phyloP scores from a whole-genome alignment of 192 early-diverging fungal genomes.

The Linderina pennispora region DNA sequence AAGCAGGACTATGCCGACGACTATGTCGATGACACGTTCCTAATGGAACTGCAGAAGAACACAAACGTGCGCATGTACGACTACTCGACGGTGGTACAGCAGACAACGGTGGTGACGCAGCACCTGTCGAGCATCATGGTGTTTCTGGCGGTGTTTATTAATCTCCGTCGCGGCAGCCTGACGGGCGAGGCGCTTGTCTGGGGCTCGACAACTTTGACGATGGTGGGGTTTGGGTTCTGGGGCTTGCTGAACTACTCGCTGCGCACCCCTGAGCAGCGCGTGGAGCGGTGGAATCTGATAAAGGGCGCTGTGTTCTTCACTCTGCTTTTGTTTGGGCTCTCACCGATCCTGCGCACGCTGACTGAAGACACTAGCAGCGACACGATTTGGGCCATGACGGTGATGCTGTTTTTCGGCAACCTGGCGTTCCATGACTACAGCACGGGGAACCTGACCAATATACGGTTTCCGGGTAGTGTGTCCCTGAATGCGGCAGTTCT shows the following conservation, averaged over 20 bases:
- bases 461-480: constrained; percentile 86
- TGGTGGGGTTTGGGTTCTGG: constrained; percentile 68
- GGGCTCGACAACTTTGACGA: constrained; percentile 51
- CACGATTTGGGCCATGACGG: constrained; percentile 90
- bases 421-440: constrained; percentile 87
- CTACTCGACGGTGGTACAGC: constrained; percentile 73
- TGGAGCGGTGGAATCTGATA: constrained; percentile 30
- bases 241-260: constrained; percentile 38
- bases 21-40: constrained; percentile 83
- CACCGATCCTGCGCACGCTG: constrained; percentile 86
- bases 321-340: constrained; percentile 70
- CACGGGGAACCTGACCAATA: constrained; percentile 33
- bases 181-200: constrained; percentile 55
- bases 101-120: constrained; percentile 73
- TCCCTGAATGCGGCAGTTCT: constrained; percentile 97
- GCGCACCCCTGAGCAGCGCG: constrained; percentile 34
- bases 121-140: constrained; percentile 80
- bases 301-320: constrained; percentile 71
- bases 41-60: constrained; percentile 85
- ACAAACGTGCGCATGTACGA: constrained; percentile 79
- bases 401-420: constrained; percentile 77
- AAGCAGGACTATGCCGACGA: constrained; percentile 89
- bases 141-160: constrained; percentile 85
- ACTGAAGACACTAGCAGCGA: constrained; percentile 86
- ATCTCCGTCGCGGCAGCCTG: constrained; percentile 55